phyloP scores from a whole-genome alignment of 768 basidiomycete species.

The Phallus indusiatus region DNA sequence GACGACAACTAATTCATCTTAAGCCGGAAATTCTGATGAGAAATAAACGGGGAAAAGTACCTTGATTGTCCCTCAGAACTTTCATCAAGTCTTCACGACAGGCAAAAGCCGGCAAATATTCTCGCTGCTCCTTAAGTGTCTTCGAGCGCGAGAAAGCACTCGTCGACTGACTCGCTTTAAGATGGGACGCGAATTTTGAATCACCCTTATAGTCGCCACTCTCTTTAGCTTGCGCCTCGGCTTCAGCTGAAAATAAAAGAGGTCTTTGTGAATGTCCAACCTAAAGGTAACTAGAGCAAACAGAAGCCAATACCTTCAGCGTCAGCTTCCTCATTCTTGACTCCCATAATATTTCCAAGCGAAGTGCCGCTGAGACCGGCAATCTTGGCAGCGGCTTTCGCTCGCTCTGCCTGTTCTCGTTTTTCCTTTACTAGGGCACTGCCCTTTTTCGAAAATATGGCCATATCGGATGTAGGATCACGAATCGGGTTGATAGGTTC shows the following conservation, averaged over 20 bases:
- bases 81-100: conserved; percentile 89
- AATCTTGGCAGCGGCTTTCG: conserved; percentile 92
- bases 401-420: conserved; percentile 90
- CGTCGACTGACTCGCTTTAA: conserved; percentile 70
- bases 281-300: conserved; percentile 27
- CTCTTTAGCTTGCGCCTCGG: conserved; percentile 34
- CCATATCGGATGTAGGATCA: conserved; percentile 91
- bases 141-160: conserved; percentile 74
- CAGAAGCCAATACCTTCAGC: conserved; percentile 64
- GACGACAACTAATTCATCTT: conserved; percentile 54
- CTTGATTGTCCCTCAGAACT: conserved; percentile 90
- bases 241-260: conserved; percentile 38
- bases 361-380: conserved; percentile 86
- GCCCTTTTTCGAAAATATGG: conserved; percentile 95
- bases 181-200: conserved; percentile 93
- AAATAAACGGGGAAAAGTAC: conserved; percentile 27
- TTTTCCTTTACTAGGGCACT: conserved; percentile 90
- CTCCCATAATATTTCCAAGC: conserved; percentile 96
- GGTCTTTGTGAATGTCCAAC: conserved; percentile 76
- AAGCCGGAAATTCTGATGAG: background rate
- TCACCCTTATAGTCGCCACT: conserved; percentile 73
- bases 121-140: conserved; percentile 89
- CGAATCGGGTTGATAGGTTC: conserved; percentile 96
- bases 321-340: conserved; percentile 89
- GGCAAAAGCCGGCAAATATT: conserved; percentile 96